Percentiles rank a stretch among this genome's conserved stretches.
Conservation (phyloP, 192 early-diverging fungal genomes). For the Spizellomyces sp. region DNA sequence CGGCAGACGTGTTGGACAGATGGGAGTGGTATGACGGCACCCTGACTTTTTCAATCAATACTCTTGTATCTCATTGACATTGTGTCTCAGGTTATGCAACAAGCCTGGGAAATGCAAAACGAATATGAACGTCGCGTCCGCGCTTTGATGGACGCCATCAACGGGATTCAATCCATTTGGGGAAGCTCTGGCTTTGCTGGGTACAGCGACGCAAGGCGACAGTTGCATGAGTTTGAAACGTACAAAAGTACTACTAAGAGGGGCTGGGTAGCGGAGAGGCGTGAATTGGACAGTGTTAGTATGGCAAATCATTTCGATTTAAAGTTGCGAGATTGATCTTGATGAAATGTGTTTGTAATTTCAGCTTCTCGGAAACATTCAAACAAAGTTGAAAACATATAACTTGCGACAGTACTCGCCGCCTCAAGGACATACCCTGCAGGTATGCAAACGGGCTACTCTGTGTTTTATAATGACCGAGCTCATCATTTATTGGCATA, state of each 20-base stretch:
- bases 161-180: conserved; percentile 70
- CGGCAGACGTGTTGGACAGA: conserved; percentile 89
- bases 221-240: conserved; percentile 72
- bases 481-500: conserved; percentile 14
- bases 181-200: conserved; percentile 58
- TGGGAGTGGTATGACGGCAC: conserved; percentile 46
- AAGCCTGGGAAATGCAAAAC: conserved; percentile 90
- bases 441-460: conserved; percentile 35
- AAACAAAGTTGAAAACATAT: conserved; percentile 96
- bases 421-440: conserved; percentile 66
- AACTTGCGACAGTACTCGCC: conserved; percentile 85
- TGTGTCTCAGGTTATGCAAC: conserved; percentile 71
- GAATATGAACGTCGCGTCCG: conserved; percentile 88
- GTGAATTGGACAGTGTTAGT: conserved; percentile 77
- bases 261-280: conserved; percentile 76
- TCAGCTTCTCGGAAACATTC: conserved; percentile 86
- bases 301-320: background rate
- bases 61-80: conserved; percentile 14
- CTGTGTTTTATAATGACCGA: background rate
- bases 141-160: conserved; percentile 71
- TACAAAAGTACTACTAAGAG: conserved; percentile 69
- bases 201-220: conserved; percentile 76
- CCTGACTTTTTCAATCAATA: background rate
- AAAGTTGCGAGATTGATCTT: background rate
- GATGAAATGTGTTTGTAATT: background rate